Percentiles rank a stretch among this genome's conserved stretches.
Evolutionary conservation across 345 rosid genomes (phyloP).

Genomic region (Zanthoxylum bungeanum): DNA sequence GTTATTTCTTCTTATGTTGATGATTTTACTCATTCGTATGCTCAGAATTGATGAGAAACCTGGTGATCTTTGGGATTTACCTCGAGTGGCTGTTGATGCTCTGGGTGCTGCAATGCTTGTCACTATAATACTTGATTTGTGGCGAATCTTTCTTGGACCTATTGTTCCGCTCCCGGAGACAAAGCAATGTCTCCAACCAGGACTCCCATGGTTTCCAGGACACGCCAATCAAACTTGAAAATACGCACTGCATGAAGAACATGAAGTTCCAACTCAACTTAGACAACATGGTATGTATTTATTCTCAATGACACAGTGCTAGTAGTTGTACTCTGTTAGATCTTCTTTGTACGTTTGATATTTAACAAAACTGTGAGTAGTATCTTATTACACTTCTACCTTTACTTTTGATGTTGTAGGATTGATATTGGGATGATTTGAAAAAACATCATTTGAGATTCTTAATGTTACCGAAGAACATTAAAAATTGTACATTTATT

Average conservation of each 20-base stretch:
- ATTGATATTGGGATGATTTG: neutral
- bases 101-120: slow-evolving; percentile 97
- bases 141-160: slow-evolving; percentile 96
- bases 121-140: slow-evolving; percentile 86
- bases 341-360: neutral
- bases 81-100: slow-evolving; percentile 87
- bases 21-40: neutral
- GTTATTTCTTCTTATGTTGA: neutral
- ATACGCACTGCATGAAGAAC: neutral
- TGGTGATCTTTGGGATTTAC: slow-evolving; percentile 71
- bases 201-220: slow-evolving; percentile 78
- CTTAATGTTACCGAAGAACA: neutral
- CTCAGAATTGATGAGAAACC: slow-evolving; percentile 92
- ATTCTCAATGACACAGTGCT: neutral
- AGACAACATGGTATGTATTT: neutral
- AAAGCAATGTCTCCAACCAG: slow-evolving; percentile 62
- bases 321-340: neutral
- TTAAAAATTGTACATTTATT: too few relatives aligned
- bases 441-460: neutral
- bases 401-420: neutral
- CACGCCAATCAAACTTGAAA: slow-evolving; percentile 26
- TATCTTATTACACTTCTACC: neutral
- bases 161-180: slow-evolving; percentile 56
- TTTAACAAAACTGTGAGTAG: neutral
- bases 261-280: neutral